Evolutionary conservation across 257 asterid species (phyloP).

Genomic region (Marsdenia floribunda): DNA sequence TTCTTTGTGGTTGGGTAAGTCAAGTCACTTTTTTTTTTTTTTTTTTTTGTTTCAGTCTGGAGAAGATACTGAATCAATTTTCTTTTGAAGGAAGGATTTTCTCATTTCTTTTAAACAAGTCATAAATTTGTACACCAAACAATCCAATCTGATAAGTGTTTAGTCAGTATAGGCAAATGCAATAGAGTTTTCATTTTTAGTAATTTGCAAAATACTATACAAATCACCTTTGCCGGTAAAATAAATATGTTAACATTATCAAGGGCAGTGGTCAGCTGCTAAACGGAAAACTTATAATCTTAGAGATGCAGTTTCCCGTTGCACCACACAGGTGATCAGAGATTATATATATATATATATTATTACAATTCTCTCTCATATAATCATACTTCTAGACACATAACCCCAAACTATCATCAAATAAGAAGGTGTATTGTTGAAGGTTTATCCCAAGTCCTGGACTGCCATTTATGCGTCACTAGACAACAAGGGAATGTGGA

Average conservation of each 20-base stretch:
- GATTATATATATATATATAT: neutral
- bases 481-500: slow-evolving; percentile 86
- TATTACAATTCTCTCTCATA: neutral
- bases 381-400: neutral
- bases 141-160: neutral
- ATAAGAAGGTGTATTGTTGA: slow-evolving; percentile 20
- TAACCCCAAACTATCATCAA: neutral
- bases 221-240: no score
- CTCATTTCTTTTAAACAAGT: no score
- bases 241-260: no score
- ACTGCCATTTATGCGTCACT: slow-evolving; percentile 60
- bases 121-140: no score
- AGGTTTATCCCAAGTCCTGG: slow-evolving; percentile 78
- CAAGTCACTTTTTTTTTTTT: neutral
- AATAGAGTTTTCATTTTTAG: no score
- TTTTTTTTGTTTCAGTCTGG: no score
- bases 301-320: slow-evolving; percentile 54
- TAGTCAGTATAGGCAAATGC: neutral
- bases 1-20: slow-evolving; percentile 69
- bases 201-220: slow-evolving; percentile 48
- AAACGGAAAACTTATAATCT: slow-evolving; percentile 56
- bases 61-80: no score
- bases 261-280: slow-evolving; percentile 46
- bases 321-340: slow-evolving; percentile 56
- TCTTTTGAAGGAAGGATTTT: no score